phyloP scores from a whole-genome alignment of 495 filamentous ascomycete genomes.

The Aspergillus biplanus region DNA sequence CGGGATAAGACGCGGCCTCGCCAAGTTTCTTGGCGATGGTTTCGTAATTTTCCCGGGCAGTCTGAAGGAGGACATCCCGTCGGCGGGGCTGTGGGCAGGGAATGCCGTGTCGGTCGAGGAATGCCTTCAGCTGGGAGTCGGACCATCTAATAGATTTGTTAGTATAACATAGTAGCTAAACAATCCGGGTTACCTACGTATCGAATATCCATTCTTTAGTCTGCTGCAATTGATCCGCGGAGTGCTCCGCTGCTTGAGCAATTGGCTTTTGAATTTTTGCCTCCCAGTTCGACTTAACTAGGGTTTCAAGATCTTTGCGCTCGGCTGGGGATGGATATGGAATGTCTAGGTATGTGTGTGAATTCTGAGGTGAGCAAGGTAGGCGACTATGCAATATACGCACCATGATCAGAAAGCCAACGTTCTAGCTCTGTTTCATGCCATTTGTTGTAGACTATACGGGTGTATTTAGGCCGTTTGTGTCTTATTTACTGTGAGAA shows the following conservation, averaged over 20 bases:
- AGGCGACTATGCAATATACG: not conserved
- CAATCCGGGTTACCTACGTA: constrained; percentile 58
- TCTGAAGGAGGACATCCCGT: constrained; percentile 77
- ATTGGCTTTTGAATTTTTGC: constrained; percentile 65
- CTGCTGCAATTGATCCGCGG: constrained; percentile 67
- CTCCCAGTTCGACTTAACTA: constrained; percentile 90
- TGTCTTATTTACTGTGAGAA: not conserved
- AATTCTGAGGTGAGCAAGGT: not conserved
- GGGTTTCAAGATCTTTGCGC: constrained; percentile 79
- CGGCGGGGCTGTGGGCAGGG: constrained; percentile 80
- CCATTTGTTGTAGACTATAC: constrained; percentile 94
- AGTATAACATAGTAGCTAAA: constrained; percentile 15
- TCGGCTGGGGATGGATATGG: constrained; percentile 85
- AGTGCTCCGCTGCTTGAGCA: constrained; percentile 76
- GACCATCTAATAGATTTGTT: constrained; percentile 63
- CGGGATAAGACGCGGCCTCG: constrained; percentile 81
- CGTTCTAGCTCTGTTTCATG: constrained; percentile 96
- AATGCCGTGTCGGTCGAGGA: constrained; percentile 86
- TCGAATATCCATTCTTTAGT: constrained; percentile 95
- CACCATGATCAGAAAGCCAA: constrained; percentile 88
- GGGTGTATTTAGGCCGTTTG: constrained; percentile 11
- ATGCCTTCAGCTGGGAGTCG: constrained; percentile 86
- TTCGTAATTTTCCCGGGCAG: constrained; percentile 81
- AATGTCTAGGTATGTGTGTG: constrained; percentile 58
- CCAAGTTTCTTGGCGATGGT: constrained; percentile 78